These are phyloP conservation scores for Podospora comata DNA, from an alignment of 495 filamentous ascomycete genomes.

Conservation along the genomic window DNA sequence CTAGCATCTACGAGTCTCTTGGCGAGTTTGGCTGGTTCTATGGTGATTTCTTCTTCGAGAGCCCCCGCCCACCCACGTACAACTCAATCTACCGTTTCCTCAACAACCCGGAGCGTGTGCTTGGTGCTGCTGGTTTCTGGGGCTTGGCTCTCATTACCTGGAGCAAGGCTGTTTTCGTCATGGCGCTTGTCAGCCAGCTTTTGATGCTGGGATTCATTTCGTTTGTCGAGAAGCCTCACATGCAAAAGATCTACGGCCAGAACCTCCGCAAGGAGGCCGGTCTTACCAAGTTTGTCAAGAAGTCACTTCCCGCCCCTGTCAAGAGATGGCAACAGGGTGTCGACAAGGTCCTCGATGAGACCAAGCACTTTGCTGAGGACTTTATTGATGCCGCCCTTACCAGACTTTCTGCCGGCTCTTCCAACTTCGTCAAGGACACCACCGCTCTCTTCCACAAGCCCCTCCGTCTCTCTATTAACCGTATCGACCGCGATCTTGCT, in stretches of 20 bases:
- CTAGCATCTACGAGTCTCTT: slow-evolving; percentile 93
- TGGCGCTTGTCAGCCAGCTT: slow-evolving; percentile 82
- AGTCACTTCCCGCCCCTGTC: slow-evolving; percentile 78
- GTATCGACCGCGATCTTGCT: slow-evolving; percentile 74
- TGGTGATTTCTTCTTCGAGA: slow-evolving; percentile 95
- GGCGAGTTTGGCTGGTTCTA: slow-evolving; percentile 99
- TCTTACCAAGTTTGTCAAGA: slow-evolving; percentile 82
- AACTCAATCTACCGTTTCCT: slow-evolving; percentile 96
- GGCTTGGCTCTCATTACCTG: slow-evolving; percentile 89
- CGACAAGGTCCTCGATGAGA: slow-evolving; percentile 80
- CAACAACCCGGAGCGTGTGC: slow-evolving; percentile 93
- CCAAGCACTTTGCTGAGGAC: slow-evolving; percentile 84
- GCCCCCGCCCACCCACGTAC: slow-evolving; percentile 83
- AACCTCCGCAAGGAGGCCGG: slow-evolving; percentile 83
- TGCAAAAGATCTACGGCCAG: slow-evolving; percentile 94
- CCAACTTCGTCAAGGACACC: slow-evolving; percentile 82
- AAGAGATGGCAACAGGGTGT: slow-evolving; percentile 73
- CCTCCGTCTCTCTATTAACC: slow-evolving; percentile 78
- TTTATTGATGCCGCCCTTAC: slow-evolving; percentile 84
- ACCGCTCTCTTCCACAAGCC: slow-evolving; percentile 82
- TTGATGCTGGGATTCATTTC: slow-evolving; percentile 85
- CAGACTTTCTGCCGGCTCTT: slow-evolving; percentile 81
- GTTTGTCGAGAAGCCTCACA: slow-evolving; percentile 91
- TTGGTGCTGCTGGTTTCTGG: slow-evolving; percentile 95
- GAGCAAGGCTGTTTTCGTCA: slow-evolving; percentile 74